These are phyloP conservation scores for Kuraishia molischiana DNA, from an alignment of 805 yeast genomes.

Conservation along the genomic window DNA sequence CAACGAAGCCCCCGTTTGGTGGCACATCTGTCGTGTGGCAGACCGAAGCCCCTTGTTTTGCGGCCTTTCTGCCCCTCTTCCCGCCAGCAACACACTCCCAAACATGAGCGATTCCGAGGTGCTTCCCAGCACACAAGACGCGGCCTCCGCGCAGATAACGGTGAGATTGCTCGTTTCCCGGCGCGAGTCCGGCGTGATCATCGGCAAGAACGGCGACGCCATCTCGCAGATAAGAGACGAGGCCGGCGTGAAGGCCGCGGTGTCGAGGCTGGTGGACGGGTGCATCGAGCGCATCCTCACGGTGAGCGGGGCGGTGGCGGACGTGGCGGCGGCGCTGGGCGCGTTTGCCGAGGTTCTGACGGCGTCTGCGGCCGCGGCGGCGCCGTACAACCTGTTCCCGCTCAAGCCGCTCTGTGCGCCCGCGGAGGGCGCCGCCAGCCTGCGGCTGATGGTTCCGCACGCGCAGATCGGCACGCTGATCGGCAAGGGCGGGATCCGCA, in stretches of 20 bases:
- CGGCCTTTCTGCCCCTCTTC: too few relatives aligned
- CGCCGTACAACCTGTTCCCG: constrained; percentile 45
- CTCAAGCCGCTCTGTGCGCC: constrained; percentile 48
- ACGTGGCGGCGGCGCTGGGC: constrained; percentile 60
- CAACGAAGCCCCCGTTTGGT: too few relatives aligned
- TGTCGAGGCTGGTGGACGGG: constrained; percentile 70
- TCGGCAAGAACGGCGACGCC: constrained; percentile 76
- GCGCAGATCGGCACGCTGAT: constrained; percentile 83
- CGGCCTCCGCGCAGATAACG: constrained; percentile 12
- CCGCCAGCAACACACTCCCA: too few relatives aligned
- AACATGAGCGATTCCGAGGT: too few relatives aligned
- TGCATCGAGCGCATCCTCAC: constrained; percentile 78
- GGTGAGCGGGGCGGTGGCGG: constrained; percentile 62
- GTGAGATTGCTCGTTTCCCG: constrained; percentile 63
- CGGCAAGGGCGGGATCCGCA: constrained; percentile 74
- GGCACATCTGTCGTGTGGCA: too few relatives aligned
- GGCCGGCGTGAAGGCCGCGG: constrained; percentile 78
- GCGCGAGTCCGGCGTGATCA: constrained; percentile 84
- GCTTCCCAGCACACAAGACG: too few relatives aligned
- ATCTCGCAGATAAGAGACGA: constrained; percentile 68
- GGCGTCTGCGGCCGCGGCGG: constrained; percentile 23
- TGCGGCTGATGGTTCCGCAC: constrained; percentile 73
- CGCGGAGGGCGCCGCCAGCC: constrained; percentile 39
- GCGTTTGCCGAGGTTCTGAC: constrained; percentile 59
- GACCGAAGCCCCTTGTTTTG: too few relatives aligned